Percentiles rank a stretch among this genome's conserved stretches.
These are phyloP conservation scores for Rosa hybrid DNA, from an alignment of 331 rosid genomes.

Conservation along the genomic window DNA sequence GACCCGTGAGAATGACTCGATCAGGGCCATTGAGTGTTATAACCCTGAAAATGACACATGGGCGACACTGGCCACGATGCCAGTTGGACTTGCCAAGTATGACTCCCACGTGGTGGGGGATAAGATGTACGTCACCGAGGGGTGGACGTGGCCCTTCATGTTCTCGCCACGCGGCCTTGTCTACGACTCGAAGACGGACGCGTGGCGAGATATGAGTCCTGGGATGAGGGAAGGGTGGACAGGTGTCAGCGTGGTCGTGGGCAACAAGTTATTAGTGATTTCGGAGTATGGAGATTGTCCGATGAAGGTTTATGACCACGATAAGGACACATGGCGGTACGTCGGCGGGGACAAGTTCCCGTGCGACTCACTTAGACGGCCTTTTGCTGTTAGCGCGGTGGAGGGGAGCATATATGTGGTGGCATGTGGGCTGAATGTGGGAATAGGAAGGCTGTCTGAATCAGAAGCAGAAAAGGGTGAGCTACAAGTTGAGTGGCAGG, in stretches of 20 bases:
- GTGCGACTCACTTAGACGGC: slow-evolving; percentile 46
- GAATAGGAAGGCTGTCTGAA: slow-evolving; percentile 40
- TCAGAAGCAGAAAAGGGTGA: slow-evolving; percentile 2
- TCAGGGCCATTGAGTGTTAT: slow-evolving; percentile 28
- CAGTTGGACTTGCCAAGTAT: slow-evolving; percentile 15
- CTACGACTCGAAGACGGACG: slow-evolving; percentile 35
- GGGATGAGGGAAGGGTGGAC: slow-evolving; percentile 74
- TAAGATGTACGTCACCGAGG: slow-evolving; percentile 62
- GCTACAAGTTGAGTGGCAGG: slow-evolving; percentile 51
- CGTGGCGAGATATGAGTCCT: slow-evolving; percentile 49
- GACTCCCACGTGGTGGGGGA: slow-evolving; percentile 39
- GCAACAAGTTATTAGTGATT: slow-evolving; percentile 41
- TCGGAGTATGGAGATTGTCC: slow-evolving; percentile 60
- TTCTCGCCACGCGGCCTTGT: slow-evolving; percentile 44
- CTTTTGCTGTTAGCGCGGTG: slow-evolving; percentile 44
- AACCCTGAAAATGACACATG: slow-evolving; percentile 49
- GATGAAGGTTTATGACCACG: slow-evolving; percentile 50
- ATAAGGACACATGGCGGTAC: slow-evolving; percentile 50
- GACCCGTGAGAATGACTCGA: neutral
- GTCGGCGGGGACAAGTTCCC: slow-evolving; percentile 63
- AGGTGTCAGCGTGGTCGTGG: slow-evolving; percentile 50
- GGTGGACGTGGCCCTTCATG: slow-evolving; percentile 76
- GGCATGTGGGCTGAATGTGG: slow-evolving; percentile 48
- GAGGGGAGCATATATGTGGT: slow-evolving; percentile 54
- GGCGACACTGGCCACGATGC: slow-evolving; percentile 20